Percentiles rank a stretch among this genome's conserved stretches.
These are phyloP conservation scores for Dictyophora rubrovolvata DNA, from an alignment of 768 basidiomycete genomes.

Conservation along the genomic window DNA sequence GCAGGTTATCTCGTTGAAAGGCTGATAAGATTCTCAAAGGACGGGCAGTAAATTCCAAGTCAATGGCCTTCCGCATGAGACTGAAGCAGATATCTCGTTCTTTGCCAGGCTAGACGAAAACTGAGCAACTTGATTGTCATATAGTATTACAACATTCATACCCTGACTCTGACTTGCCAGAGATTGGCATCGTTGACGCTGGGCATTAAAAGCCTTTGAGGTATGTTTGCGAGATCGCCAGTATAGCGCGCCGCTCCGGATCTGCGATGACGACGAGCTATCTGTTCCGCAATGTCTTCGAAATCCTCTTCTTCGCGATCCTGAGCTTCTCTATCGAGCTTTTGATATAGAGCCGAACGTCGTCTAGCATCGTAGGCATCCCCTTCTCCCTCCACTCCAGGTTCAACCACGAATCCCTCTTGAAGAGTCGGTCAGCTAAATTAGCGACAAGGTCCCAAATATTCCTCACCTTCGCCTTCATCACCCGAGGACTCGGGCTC, in stretches of 20 bases:
- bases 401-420: conserved; percentile 65
- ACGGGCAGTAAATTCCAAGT: conserved; percentile 63
- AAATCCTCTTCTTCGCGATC: conserved; percentile 71
- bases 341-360: conserved; percentile 51
- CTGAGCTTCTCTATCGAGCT: conserved; percentile 60
- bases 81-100: conserved; percentile 91
- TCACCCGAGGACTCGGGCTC: conserved; percentile 89
- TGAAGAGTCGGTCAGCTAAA: conserved; percentile 8
- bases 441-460: conserved; percentile 23
- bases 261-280: conserved; percentile 69
- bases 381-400: conserved; percentile 40
- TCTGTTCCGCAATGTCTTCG: conserved; percentile 72
- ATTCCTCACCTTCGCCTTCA: conserved; percentile 39
- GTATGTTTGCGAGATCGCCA: conserved; percentile 88
- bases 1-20: conserved; percentile 91
- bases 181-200: conserved; percentile 91
- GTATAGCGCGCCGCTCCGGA: conserved; percentile 55
- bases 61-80: conserved; percentile 88
- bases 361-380: conserved; percentile 48
- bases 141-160: conserved; percentile 22
- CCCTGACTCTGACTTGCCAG: conserved; percentile 94
- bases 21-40: conserved; percentile 86
- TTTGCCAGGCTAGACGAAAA: conserved; percentile 59
- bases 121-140: not conserved
- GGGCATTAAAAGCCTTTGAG: conserved; percentile 91